Base-by-base conservation (phyloP, 108 stramenopile species). In the Fragilaria radians region DNA sequence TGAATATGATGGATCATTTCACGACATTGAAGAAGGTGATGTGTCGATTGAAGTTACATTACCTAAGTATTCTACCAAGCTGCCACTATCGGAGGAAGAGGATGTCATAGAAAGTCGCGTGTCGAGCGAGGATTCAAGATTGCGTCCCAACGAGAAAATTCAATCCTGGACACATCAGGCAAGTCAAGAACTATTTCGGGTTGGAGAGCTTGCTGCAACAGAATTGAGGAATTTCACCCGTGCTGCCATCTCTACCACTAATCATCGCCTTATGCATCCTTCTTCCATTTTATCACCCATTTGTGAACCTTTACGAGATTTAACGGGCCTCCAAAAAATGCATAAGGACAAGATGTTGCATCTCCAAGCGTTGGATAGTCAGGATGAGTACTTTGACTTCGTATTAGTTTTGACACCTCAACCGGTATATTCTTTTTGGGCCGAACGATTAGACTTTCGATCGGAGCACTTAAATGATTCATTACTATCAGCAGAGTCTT, bases 381-480 rank as follows among this genome's bases (percentile, higher is more conserved):
- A 50, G 17, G 42, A 63, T 19, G 1, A 89, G 56, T 81, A 84
- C 51, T 88, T 72, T 66, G 92, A 93, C 47, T 93, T 90, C 64
- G 83, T 65, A 4, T 55, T 93, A n/a, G 70, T 93, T 32, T 60
- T 93, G 45, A 73, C 68, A 24, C 84, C 88, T 4, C 78, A 86
- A 56, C 79, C 83, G 26, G 85, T 74, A 0, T 93, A 93, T 50
- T 70, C 74, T 0, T 86, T 73, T 63, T 89, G 88, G 85, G 82
- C 88, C 7, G 67, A 72, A n/a, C 59, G 85, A 48, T 72, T 93
- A 48, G 88, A 93, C 66, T 93, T 93, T 63, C 79, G 85, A 54
- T 74, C 59, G 30, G 91, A 93, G 63, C 59, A 77, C 11, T 50
- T 85, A 21, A 80, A 82, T 52, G 59, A 69, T n/a, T 77, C 77